Evolutionary conservation across 1,284 basidiomycete genomes (phyloP), one percentile per base, ranked within the genome.

Genomic region (Grifola frondosa): DNA sequence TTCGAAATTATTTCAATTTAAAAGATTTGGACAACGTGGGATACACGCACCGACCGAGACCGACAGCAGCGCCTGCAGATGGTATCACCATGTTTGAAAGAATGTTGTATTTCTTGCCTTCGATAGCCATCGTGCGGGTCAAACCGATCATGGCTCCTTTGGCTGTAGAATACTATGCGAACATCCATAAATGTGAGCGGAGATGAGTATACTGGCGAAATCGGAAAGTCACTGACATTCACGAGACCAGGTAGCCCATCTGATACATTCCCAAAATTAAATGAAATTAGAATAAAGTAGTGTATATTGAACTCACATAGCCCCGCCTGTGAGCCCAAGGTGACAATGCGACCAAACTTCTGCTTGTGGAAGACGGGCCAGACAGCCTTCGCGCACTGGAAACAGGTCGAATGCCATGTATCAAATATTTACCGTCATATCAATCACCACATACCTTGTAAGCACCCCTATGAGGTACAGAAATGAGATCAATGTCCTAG

Each of bases 301-400:
- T 9, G 21, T 16, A 21, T 29, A 15, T 15, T 7, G 33, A 22
- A 74, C 88, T 62, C 57, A 91, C 88, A 94, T 48, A 97, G 85
- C 50, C 95, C 96, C 43, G 95, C 92, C 63, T 88, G 85, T 5
- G 95, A 98, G 46, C 86, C 83, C 21, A 95, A 98, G 40, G 91
- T 97, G 45, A 99, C 78, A 60, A 99, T 96, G 45, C 97, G 85
- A 24, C 97, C 96, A 63, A 88, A 98, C 70, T 94, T 95, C 65
- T 99, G 97, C 71, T 96, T 89, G 67, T 90, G 86, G 79, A 99
- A 97, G 61, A 93, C 76, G 4, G 96, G 94, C 97, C 95, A 99
- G 26, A 92, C 90, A 11, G 96, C 96, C 64, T 97, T 92, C 44
- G 84, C 87, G 58, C 89, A 91, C 85, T 90, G 43, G 12, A 44